Percentiles rank a stretch among this genome's conserved stretches.
These are phyloP conservation scores for Cladophialophora bantiana DNA, from an alignment of 2,329 filamentous ascomycete genomes.

Conservation along the genomic window DNA sequence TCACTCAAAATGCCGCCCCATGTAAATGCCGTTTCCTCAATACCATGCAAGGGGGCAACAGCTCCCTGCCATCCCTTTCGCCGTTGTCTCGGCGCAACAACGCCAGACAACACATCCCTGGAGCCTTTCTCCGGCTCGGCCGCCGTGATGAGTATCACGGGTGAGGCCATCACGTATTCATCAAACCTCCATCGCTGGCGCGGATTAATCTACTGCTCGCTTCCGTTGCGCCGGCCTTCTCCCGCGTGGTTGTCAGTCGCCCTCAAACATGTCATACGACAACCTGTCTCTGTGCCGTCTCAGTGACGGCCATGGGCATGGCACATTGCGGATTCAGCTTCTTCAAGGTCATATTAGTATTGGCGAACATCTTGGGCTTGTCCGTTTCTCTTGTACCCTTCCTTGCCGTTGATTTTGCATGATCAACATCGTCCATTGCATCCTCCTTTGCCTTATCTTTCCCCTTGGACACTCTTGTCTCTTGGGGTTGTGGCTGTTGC, in stretches of 20 bases:
- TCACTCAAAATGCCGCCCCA: neutral
- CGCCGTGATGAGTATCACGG: neutral
- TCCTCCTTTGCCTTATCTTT: neutral
- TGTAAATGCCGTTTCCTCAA: neutral
- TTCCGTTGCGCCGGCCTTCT: neutral
- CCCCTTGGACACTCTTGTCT: neutral
- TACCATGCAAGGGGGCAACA: neutral
- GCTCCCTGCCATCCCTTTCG: neutral
- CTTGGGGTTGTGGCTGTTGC: neutral
- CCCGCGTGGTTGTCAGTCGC: neutral
- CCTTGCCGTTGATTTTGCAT: constrained; percentile 28
- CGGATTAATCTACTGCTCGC: neutral
- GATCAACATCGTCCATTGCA: constrained; percentile 25
- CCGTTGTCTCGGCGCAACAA: neutral
- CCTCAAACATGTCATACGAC: constrained; percentile 22
- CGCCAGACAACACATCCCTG: neutral
- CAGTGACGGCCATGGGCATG: constrained; percentile 26
- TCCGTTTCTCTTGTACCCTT: constrained; percentile 11
- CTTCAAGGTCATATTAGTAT: constrained; percentile 14
- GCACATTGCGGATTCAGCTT: constrained; percentile 36
- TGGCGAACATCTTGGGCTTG: constrained; percentile 27
- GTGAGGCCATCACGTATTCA: neutral
- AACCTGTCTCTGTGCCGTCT: constrained; percentile 34
- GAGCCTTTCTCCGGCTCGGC: neutral
- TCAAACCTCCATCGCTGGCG: constrained; percentile 9